Evolutionary conservation across 2,329 filamentous ascomycete genomes (phyloP).

Genomic region (Juglanconis oblonga): DNA sequence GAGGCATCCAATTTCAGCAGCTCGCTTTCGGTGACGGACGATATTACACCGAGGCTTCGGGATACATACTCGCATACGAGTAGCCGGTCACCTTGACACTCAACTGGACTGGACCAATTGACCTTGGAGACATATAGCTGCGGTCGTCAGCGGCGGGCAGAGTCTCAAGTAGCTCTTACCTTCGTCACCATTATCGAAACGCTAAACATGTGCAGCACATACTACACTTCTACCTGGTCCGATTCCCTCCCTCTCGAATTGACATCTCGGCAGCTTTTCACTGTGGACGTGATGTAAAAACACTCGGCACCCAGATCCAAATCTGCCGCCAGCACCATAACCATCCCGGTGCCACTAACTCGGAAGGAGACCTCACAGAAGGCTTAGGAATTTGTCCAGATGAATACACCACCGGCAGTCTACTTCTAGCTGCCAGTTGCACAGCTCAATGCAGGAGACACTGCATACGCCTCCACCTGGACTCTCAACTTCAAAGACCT

Average conservation of each 20-base stretch:
- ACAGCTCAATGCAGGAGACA: slow-evolving; percentile 19
- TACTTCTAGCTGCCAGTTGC: slow-evolving; percentile 14
- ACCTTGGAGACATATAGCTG: slow-evolving; percentile 36
- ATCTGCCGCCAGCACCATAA: neutral
- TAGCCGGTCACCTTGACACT: slow-evolving; percentile 40
- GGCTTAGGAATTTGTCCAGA: slow-evolving; percentile 12
- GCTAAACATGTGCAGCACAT: neutral
- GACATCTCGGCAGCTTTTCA: neutral
- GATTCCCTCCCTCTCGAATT: neutral
- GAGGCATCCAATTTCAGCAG: slow-evolving; percentile 36
- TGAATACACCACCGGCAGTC: neutral
- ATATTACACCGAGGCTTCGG: slow-evolving; percentile 34
- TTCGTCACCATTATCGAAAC: neutral
- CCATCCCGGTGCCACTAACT: slow-evolving; percentile 14
- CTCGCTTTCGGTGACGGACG: slow-evolving; percentile 39
- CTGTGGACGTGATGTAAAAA: neutral
- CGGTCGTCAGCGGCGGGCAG: slow-evolving; percentile 28
- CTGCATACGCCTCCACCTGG: slow-evolving; percentile 23
- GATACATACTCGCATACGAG: slow-evolving; percentile 32
- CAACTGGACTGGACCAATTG: slow-evolving; percentile 36
- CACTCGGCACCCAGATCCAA: neutral
- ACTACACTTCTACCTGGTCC: neutral
- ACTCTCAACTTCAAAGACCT: slow-evolving; percentile 20
- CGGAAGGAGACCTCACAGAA: slow-evolving; percentile 17
- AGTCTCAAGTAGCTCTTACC: slow-evolving; percentile 30